These are phyloP conservation scores for Podaxis sp. DNA, from an alignment of 768 basidiomycete species.

Conservation along the genomic window DNA sequence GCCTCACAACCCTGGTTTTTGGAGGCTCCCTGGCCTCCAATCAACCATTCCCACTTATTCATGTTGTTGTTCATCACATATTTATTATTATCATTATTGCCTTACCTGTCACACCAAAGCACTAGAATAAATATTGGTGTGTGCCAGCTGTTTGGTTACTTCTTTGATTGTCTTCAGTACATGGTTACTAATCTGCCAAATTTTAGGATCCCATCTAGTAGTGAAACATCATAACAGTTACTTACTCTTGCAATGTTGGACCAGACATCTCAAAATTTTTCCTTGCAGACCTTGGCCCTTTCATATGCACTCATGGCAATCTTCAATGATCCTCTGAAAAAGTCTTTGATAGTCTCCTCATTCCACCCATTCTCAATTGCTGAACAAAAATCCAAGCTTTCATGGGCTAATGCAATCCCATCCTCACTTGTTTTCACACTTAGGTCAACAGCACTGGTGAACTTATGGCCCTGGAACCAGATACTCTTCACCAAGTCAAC, in stretches of 20 bases:
- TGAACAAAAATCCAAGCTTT: neutral
- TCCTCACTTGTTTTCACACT: neutral
- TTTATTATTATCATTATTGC: no score
- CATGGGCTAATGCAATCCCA: neutral
- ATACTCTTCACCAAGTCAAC: neutral
- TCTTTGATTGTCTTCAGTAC: neutral
- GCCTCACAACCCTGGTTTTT: no score
- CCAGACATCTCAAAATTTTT: neutral
- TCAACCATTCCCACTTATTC: no score
- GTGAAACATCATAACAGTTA: neutral
- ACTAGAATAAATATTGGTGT: neutral
- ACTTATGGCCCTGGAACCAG: neutral
- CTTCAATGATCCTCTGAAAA: neutral
- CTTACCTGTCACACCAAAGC: no score
- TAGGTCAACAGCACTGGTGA: neutral
- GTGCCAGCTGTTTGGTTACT: neutral
- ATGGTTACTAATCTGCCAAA: neutral
- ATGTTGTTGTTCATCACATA: no score
- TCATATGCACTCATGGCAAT: neutral
- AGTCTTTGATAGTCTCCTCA: neutral
- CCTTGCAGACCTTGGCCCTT: neutral
- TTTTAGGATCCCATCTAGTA: neutral
- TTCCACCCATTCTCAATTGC: neutral
- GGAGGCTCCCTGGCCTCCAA: no score
- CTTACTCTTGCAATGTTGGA: neutral